Conservation (phyloP, 73 alveolate species). For the Uronychia binucleata region DNA sequence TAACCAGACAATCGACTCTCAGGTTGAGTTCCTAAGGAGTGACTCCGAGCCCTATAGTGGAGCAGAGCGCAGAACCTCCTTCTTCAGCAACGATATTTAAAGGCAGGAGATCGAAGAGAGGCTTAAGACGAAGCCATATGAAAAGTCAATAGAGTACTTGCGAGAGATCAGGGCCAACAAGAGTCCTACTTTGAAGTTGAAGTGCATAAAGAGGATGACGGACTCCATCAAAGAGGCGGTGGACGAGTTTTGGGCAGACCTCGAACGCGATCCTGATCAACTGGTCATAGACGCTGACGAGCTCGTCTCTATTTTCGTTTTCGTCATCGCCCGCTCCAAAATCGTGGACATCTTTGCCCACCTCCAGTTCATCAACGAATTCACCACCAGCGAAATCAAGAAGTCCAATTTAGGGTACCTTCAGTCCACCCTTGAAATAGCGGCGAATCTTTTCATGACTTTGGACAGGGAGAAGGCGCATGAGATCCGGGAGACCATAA, state of each 20-base stretch:
- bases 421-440: constrained; percentile 1
- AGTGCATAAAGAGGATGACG: neutral
- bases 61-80: neutral
- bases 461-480: neutral
- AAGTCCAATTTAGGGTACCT: constrained; percentile 5
- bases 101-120: constrained; percentile 14
- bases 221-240: neutral
- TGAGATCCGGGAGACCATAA: neutral
- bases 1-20: neutral
- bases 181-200: neutral
- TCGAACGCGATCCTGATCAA: neutral
- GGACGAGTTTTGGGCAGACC: constrained; percentile 14
- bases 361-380: constrained; percentile 7
- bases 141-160: neutral
- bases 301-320: neutral
- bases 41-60: neutral
- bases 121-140: constrained; percentile 7
- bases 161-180: neutral
- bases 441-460: neutral
- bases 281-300: constrained; percentile 11
- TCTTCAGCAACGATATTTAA: neutral
- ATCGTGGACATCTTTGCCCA: constrained; percentile 16
- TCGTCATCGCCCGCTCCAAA: constrained; percentile 10
- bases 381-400: constrained; percentile 1
- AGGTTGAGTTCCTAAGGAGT: neutral